Evolutionary conservation across 768 basidiomycete genomes (phyloP).

Genomic region (Lactarius deliciosus): DNA sequence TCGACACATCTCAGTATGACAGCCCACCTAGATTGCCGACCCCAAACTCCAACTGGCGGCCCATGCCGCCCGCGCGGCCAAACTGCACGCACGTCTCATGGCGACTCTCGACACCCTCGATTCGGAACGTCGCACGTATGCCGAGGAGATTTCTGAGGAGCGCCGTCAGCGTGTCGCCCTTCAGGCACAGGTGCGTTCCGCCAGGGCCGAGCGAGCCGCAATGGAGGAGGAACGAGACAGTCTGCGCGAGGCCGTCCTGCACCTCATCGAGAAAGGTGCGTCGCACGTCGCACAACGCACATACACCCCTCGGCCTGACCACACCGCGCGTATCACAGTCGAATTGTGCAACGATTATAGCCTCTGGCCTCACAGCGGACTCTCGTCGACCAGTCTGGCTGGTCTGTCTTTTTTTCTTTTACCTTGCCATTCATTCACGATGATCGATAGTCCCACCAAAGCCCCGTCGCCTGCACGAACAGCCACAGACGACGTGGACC

Average conservation of each 20-base stretch:
- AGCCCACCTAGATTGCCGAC: constrained; percentile 29
- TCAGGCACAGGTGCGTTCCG: constrained; percentile 38
- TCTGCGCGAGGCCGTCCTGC: constrained; percentile 51
- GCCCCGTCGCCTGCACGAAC: constrained; percentile 9
- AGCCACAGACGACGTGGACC: constrained; percentile 32
- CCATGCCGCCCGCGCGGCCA: constrained; percentile 42
- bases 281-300: constrained; percentile 9
- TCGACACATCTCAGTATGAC: constrained; percentile 22
- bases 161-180: constrained; percentile 39
- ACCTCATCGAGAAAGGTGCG: constrained; percentile 61
- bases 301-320: neutral
- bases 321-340: constrained; percentile 18
- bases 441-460: constrained; percentile 9
- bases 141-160: constrained; percentile 41
- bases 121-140: constrained; percentile 41
- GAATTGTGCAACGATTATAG: constrained; percentile 29
- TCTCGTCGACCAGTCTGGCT: constrained; percentile 11
- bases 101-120: constrained; percentile 54
- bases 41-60: constrained; percentile 39
- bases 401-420: neutral
- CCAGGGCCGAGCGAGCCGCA: constrained; percentile 32
- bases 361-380: constrained; percentile 28
- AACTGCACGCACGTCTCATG: constrained; percentile 47
- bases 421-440: neutral
- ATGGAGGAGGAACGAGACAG: constrained; percentile 53